Conservation (phyloP, 163 green algal species). For the Picocystis sp. region DNA sequence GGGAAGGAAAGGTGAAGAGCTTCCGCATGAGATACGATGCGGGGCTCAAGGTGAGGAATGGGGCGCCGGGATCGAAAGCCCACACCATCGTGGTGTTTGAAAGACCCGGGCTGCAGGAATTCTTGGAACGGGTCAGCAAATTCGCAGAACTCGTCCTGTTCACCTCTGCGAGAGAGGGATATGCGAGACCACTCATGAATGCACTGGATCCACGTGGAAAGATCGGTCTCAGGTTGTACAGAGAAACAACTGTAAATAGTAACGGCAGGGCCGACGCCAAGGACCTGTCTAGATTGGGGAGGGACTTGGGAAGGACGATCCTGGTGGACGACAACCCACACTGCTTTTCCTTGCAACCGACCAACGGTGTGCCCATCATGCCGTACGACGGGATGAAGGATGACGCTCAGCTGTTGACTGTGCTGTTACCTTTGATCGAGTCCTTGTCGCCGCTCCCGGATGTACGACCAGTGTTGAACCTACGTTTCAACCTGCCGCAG, state of each 20-base stretch:
- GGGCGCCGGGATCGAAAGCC: no score
- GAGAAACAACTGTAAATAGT: background rate
- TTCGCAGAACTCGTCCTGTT: slow-evolving; percentile 41
- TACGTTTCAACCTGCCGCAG: slow-evolving; percentile 16
- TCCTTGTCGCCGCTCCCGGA: slow-evolving; percentile 6
- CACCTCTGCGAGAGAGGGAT: slow-evolving; percentile 31
- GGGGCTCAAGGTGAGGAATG: no score
- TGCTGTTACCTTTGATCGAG: slow-evolving; percentile 24
- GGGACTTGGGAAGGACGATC: slow-evolving; percentile 29
- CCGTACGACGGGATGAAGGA: slow-evolving; percentile 21
- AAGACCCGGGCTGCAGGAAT: slow-evolving; percentile 29
- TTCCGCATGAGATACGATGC: no score
- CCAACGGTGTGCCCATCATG: slow-evolving; percentile 34
- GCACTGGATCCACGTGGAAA: slow-evolving; percentile 14
- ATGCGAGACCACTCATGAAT: slow-evolving; percentile 16
- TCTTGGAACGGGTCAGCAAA: slow-evolving; percentile 16
- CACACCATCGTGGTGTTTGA: slow-evolving; percentile 17
- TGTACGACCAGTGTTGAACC: slow-evolving; percentile 16
- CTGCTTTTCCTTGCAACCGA: slow-evolving; percentile 38
- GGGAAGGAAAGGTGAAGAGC: no score
- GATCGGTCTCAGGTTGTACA: slow-evolving; percentile 7
- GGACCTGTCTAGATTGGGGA: slow-evolving; percentile 29
- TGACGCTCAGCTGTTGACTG: slow-evolving; percentile 25
- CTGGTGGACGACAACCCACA: slow-evolving; percentile 45
- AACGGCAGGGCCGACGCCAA: slow-evolving; percentile 26